Evolutionary conservation across 306 rosid genomes (phyloP).

Genomic region (peach (Prunus persica)): Prunus_persica_NCBIv2 NC_034011.1:3107001-3107500

Average conservation of each 20-base stretch:
- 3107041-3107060: neutral
- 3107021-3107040: neutral
- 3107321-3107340: constrained; percentile 36
- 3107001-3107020: too few species aligned
- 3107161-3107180: neutral
- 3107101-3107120: neutral
- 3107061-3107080: too few species aligned
- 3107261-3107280: constrained; percentile 24
- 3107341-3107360: constrained; percentile 8
- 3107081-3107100: neutral
- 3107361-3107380: constrained; percentile 26
- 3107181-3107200: constrained; percentile 18
- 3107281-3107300: constrained; percentile 30
- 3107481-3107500: constrained; percentile 46
- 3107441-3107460: neutral
- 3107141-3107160: neutral
- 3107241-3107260: constrained; percentile 31
- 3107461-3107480: constrained; percentile 6
- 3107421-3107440: neutral
- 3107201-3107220: constrained; percentile 33
- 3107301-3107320: constrained; percentile 17
- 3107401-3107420: constrained; percentile 3
- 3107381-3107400: constrained; percentile 27
- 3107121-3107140: neutral
- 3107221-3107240: constrained; percentile 30